Evolutionary conservation across 2,329 filamentous ascomycete species (phyloP).

Genomic region (Sporothrix luriei): DNA sequence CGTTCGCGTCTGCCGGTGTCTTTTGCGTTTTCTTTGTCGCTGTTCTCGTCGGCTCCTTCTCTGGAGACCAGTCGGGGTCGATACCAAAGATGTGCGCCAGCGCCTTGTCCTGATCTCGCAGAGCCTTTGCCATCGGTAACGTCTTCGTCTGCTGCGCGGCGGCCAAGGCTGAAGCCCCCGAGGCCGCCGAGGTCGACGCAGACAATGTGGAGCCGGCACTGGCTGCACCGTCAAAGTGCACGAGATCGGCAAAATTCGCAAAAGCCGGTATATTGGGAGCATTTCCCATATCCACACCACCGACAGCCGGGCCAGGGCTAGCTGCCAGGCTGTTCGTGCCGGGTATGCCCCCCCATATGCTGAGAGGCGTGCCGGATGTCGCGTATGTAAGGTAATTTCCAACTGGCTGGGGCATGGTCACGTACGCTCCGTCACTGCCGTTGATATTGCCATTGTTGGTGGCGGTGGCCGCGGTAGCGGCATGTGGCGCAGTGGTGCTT

Average conservation of each 20-base stretch:
- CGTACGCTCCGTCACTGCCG: no score
- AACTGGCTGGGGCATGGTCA: no score
- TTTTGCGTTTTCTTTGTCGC: no score
- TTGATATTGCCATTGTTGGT: not conserved
- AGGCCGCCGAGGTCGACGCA: not conserved
- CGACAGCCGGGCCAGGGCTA: no score
- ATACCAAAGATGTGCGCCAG: conserved; percentile 5
- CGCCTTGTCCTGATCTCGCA: not conserved
- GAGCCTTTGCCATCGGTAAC: not conserved
- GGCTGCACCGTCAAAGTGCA: not conserved
- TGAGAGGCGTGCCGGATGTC: no score
- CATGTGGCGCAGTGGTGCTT: conserved; percentile 52
- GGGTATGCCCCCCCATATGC: not conserved
- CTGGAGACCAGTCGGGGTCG: not conserved
- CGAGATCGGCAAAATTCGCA: no score
- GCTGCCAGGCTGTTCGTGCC: not conserved
- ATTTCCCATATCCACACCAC: no score
- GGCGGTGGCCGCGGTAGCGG: not conserved
- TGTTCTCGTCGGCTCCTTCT: not conserved
- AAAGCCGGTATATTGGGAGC: no score
- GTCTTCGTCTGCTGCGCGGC: not conserved
- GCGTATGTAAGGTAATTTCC: no score
- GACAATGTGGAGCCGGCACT: not conserved
- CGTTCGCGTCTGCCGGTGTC: not conserved
- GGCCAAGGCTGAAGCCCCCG: no score